Evolutionary conservation across 2,329 filamentous ascomycete genomes (phyloP), one percentile per base, ranked within the genome.

Genomic region (Tolypocladium pustulatum): DNA sequence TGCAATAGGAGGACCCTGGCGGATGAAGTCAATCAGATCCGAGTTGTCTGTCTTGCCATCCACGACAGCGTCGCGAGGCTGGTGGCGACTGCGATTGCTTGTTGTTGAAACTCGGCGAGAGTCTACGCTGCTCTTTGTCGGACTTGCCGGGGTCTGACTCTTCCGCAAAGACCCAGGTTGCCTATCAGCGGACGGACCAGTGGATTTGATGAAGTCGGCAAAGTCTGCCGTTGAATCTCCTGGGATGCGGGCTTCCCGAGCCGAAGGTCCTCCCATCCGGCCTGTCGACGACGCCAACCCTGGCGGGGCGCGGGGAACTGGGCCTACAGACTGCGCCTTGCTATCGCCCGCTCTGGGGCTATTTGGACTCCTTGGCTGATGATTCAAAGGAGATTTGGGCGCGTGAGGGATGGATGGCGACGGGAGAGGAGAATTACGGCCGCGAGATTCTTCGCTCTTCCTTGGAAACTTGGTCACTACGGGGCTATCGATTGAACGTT

Each of bases 21-120:
- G 87, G 63, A 99, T 95, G 71, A 99, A 97, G 69, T 97, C 92
- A 64, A 97, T 96, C 59, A 99, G 76, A 61, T 97, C 94, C 15
- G 90, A 89, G 59, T 87, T 95, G 63, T 87, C 86, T 56, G 84
- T 84, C 56, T 78, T 80, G 59, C 76, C 76, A 55, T 85, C 80
- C 20, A 85, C 80, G 49, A 81, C 78, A 41, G 90, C 84, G 61
- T 91, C 86, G 55, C 91, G 88, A 59, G 93, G 86, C 71, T 88
- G 82, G 54, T 88, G 79, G 60, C 82, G 83, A 54, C 75, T 76
- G 59, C 81, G 76, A 61, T 70, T 78, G 57, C 73, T 74, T 22
- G 71, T 68, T 7, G 73, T 70, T 12, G 73, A 72, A 40, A 67
- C 62, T 22, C 73, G 74, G 55, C 73, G 72, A 41, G 71, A 69